phyloP scores from a whole-genome alignment of 441 rosid species.

The Metrosideros polymorpha region DNA sequence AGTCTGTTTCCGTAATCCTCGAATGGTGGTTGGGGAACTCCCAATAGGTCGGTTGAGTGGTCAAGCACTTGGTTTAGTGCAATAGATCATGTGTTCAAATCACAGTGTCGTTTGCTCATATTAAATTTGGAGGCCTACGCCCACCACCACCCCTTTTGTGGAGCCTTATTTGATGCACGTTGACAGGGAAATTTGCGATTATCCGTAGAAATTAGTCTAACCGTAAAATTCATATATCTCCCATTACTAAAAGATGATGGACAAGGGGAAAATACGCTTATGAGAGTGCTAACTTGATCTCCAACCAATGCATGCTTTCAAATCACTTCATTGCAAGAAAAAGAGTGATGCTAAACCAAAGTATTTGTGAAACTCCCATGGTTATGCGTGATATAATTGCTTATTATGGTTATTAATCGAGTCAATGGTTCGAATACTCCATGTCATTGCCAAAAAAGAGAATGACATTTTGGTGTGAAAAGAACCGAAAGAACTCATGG shows the following conservation, averaged over 20 bases:
- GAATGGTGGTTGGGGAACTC: not conserved
- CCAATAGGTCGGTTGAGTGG: too few species aligned
- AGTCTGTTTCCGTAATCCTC: not conserved
- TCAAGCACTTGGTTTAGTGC: not conserved
- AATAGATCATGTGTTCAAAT: not conserved
- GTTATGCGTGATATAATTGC: not conserved
- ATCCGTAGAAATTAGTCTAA: not conserved
- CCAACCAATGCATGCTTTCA: not conserved
- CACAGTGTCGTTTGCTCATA: not conserved
- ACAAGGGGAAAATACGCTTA: not conserved
- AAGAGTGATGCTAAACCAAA: not conserved
- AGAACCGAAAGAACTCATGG: not conserved
- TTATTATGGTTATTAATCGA: not conserved
- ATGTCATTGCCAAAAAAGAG: not conserved
- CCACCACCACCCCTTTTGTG: not conserved
- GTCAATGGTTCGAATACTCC: not conserved
- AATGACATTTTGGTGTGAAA: not conserved
- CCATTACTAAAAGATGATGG: not conserved
- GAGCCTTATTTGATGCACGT: not conserved
- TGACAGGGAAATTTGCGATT: not conserved
- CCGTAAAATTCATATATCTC: not conserved
- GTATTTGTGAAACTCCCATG: not conserved
- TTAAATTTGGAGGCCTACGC: not conserved
- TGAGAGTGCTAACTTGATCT: not conserved
- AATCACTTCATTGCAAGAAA: not conserved